Conservation (phyloP, 805 yeast genomes). For the Wickerhamomyces subpelliculosus region DNA sequence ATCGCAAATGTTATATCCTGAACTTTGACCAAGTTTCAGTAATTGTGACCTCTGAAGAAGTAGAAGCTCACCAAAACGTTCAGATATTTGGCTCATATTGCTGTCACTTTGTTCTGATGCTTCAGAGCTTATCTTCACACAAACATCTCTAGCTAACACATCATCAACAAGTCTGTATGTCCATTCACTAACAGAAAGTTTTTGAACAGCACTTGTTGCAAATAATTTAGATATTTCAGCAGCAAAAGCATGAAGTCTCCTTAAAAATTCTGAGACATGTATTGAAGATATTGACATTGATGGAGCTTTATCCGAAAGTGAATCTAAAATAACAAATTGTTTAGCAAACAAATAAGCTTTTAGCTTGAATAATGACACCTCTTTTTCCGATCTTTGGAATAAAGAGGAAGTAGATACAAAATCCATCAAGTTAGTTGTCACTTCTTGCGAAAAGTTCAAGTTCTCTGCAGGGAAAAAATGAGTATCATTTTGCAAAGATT, state of each 20-base stretch:
- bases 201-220: constrained; percentile 12
- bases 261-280: constrained; percentile 32
- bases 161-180: constrained; percentile 33
- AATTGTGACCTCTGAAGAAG: constrained; percentile 41
- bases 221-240: constrained; percentile 28
- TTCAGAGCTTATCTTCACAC: constrained; percentile 7
- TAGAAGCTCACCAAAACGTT: constrained; percentile 42
- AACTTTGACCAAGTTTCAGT: constrained; percentile 24
- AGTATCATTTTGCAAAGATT: constrained; percentile 8
- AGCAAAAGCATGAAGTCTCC: constrained; percentile 27
- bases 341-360: constrained; percentile 29
- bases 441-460: background rate
- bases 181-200: constrained; percentile 33
- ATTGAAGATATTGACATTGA: constrained; percentile 36
- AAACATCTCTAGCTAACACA: constrained; percentile 24
- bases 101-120: constrained; percentile 17
- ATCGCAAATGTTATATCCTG: constrained; percentile 26
- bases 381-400: background rate
- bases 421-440: background rate
- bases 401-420: constrained; percentile 1
- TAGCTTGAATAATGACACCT: constrained; percentile 5
- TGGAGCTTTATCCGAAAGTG: constrained; percentile 28
- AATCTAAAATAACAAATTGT: constrained; percentile 29
- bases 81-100: constrained; percentile 22
- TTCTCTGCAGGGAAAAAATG: constrained; percentile 1